These are phyloP conservation scores for Hamamelis virginiana DNA, from an alignment of 164 flowering plant species.

Conservation along the genomic window DNA sequence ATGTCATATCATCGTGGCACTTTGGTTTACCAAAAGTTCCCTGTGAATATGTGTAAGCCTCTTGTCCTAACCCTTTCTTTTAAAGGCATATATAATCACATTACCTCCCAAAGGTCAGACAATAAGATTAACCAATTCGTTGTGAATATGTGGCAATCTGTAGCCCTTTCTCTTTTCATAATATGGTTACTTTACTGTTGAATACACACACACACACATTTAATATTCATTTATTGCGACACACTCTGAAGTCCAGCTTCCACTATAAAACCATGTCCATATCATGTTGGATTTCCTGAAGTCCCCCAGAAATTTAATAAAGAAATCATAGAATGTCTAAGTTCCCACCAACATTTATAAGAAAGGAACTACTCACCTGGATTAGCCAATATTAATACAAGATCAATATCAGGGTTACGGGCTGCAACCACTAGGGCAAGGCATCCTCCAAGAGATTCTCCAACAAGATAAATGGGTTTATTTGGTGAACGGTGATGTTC, in stretches of 20 bases:
- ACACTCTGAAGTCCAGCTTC: too few relatives aligned
- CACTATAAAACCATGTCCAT: too few relatives aligned
- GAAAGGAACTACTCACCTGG: slow-evolving; percentile 48
- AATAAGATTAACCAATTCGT: background rate
- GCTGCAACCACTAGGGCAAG: slow-evolving; percentile 78
- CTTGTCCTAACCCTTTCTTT: background rate
- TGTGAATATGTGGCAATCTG: background rate
- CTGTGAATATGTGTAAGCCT: too few relatives aligned
- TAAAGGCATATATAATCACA: background rate
- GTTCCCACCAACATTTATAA: slow-evolving; percentile 1
- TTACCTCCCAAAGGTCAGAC: background rate
- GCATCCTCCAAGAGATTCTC: slow-evolving; percentile 75
- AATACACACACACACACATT: too few relatives aligned
- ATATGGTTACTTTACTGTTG: too few relatives aligned
- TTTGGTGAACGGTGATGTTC: slow-evolving; percentile 40
- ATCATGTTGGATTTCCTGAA: too few relatives aligned
- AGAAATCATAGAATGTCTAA: background rate
- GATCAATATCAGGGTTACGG: slow-evolving; percentile 57
- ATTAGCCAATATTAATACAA: slow-evolving; percentile 60
- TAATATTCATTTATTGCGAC: too few relatives aligned
- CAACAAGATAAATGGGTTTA: slow-evolving; percentile 73
- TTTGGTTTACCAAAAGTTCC: too few relatives aligned
- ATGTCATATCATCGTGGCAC: too few relatives aligned
- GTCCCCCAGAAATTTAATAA: too few relatives aligned
- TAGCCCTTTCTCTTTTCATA: too few relatives aligned